Conservation (phyloP, 1,139 yeast genomes). For the Hemisphaericaspora lyxosophila region DNA sequence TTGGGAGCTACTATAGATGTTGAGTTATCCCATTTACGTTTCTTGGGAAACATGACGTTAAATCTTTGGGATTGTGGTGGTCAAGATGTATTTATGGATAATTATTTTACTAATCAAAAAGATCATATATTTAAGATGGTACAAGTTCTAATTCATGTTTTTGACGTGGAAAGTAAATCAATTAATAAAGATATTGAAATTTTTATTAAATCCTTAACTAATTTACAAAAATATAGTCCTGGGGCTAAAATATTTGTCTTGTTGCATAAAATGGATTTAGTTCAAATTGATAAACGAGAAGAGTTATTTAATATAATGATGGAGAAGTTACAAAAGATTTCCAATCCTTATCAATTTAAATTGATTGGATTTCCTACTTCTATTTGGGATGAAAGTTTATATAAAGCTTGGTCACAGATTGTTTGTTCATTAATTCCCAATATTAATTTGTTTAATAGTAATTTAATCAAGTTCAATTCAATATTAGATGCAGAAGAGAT, state of each 20-base stretch:
- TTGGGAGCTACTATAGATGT: slow-evolving; percentile 97
- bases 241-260: slow-evolving; percentile 89
- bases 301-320: slow-evolving; percentile 83
- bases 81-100: slow-evolving; percentile 95
- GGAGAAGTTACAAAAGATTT: slow-evolving; percentile 74
- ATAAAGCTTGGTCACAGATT: slow-evolving; percentile 96
- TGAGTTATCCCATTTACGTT: slow-evolving; percentile 91
- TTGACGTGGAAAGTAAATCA: slow-evolving; percentile 91
- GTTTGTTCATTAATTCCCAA: slow-evolving; percentile 95
- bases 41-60: slow-evolving; percentile 91
- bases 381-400: slow-evolving; percentile 95
- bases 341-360: slow-evolving; percentile 74
- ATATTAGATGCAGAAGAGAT: slow-evolving; percentile 87
- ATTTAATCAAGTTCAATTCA: slow-evolving; percentile 70
- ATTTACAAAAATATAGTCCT: slow-evolving; percentile 82
- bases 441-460: slow-evolving; percentile 76
- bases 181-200: slow-evolving; percentile 92
- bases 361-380: slow-evolving; percentile 93
- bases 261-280: slow-evolving; percentile 94
- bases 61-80: slow-evolving; percentile 99
- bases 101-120: slow-evolving; percentile 81
- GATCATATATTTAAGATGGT: slow-evolving; percentile 95
- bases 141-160: slow-evolving; percentile 94
- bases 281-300: slow-evolving; percentile 81
- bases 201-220: slow-evolving; percentile 79